A percentile compares a stretch with the other conserved stretches of the same genome.
Conservation (phyloP, 345 rosid genomes). For the Turnera subulata region DNA sequence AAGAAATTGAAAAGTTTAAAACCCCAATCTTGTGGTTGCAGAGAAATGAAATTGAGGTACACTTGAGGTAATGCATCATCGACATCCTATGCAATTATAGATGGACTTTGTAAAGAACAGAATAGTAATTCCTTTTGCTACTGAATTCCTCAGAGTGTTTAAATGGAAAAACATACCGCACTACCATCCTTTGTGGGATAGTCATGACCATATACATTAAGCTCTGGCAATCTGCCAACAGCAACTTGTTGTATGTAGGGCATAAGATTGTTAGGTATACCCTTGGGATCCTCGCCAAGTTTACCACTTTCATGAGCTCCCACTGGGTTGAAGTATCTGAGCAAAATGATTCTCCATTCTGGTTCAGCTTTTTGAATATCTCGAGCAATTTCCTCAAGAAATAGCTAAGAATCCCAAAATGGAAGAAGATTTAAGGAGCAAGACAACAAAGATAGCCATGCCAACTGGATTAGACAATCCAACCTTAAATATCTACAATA, state of each 20-base stretch:
- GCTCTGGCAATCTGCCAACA: conserved; percentile 87
- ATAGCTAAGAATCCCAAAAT: conserved; percentile 59
- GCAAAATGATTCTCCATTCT: conserved; percentile 75
- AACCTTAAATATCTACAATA: neutral
- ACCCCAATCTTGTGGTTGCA: neutral
- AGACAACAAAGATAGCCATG: neutral
- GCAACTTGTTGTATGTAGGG: conserved; percentile 98
- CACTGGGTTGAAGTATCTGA: conserved; percentile 94
- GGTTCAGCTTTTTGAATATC: conserved; percentile 84
- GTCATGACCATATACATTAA: conserved; percentile 84
- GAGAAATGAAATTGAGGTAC: too few species aligned
- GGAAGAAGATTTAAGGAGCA: too few species aligned
- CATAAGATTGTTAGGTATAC: conserved; percentile 90
- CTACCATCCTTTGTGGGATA: conserved; percentile 89
- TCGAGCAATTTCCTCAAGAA: conserved; percentile 85
- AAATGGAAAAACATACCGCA: conserved; percentile 51
- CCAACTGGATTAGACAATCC: neutral
- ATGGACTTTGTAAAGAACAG: too few species aligned
- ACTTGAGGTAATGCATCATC: too few species aligned
- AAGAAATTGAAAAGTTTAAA: neutral
- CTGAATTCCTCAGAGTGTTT: neutral
- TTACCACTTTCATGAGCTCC: conserved; percentile 94
- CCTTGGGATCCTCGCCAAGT: conserved; percentile 96
- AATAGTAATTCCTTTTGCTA: too few species aligned
- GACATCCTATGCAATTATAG: too few species aligned